Evolutionary conservation across 106 monocot genomes (phyloP).

Genomic region (Phalaenopsis aphrodite): DNA sequence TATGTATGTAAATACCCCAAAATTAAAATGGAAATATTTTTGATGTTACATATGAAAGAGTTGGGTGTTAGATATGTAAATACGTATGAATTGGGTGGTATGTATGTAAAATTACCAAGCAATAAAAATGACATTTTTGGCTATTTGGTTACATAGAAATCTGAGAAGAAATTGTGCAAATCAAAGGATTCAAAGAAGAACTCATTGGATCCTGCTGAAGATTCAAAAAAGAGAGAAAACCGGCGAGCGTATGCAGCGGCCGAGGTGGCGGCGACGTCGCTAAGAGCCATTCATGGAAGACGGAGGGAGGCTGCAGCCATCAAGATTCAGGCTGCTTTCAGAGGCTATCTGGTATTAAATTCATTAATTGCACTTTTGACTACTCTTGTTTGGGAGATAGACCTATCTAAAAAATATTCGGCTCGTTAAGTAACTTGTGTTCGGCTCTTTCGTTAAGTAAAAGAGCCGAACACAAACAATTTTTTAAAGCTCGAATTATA

Average conservation of each 20-base stretch:
- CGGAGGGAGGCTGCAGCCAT: conserved; percentile 61
- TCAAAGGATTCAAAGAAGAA: neutral
- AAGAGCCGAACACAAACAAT: too few species aligned
- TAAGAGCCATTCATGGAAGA: conserved; percentile 8
- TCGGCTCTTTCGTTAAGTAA: too few species aligned
- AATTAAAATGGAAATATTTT: too few species aligned
- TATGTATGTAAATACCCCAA: too few species aligned
- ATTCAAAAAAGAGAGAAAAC: conserved; percentile 20
- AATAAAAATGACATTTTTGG: too few species aligned
- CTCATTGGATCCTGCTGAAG: neutral
- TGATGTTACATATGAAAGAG: too few species aligned
- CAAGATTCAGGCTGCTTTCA: conserved; percentile 69
- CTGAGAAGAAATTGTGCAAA: conserved; percentile 4
- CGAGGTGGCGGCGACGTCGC: conserved; percentile 16
- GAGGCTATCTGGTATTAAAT: conserved; percentile 58
- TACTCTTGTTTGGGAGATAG: neutral
- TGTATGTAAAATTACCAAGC: too few species aligned
- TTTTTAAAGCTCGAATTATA: too few species aligned
- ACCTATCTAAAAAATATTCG: too few species aligned
- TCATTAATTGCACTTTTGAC: neutral
- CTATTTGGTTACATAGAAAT: neutral
- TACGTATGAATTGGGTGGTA: too few species aligned
- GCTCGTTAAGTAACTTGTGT: too few species aligned
- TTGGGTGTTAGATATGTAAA: too few species aligned
- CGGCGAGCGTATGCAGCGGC: conserved; percentile 35